Base-by-base conservation (phyloP, 257 asterid species). In the Orobanche coerulescens region DNA sequence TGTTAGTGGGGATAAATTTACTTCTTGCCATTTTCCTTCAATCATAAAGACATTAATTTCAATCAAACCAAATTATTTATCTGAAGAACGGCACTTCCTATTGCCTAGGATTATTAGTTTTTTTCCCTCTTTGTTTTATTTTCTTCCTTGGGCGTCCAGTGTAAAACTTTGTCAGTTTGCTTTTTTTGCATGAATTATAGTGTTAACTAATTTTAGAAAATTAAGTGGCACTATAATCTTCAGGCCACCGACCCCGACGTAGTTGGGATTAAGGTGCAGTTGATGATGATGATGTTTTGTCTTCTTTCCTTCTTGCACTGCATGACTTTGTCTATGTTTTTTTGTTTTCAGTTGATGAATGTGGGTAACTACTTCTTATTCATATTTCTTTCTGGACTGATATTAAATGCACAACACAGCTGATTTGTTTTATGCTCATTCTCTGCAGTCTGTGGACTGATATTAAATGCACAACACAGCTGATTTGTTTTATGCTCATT, bases 401-500 rank as follows among this genome's bases (percentile, higher is more conserved):
- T 50, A 65, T 63, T 46, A 19, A 72, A 61, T 53, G 53, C 58
- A 55, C 51, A 53, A 34, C 34, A 61, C 30, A 23, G 54, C 59
- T 71, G 57, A 70, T 61, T 43, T 15, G 23, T 34, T 58, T 61
- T 67, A 58, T 60, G 58, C 40, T 75, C 56, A 57, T 61, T 44
- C n/a, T n/a, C n/a, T n/a, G n/a, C n/a, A n/a, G n/a, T n/a, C n/a
- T n/a, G n/a, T 22, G 58, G 7, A 48, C 50, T 28, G 44, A 46
- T 50, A 65, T 63, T 46, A 19, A 72, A 61, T 53, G 53, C 58
- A 55, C 51, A 53, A 34, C 34, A 61, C 30, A 23, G 54, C 59
- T 71, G 57, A 70, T 61, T 43, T 15, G 23, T 34, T 58, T 61
- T 67, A 58, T 60, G 58, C 40, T 75, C 56, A 57, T 61, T 15